Evolutionary conservation across 2,329 filamentous ascomycete species (phyloP).

Genomic region (Epichloe hybrida): DNA sequence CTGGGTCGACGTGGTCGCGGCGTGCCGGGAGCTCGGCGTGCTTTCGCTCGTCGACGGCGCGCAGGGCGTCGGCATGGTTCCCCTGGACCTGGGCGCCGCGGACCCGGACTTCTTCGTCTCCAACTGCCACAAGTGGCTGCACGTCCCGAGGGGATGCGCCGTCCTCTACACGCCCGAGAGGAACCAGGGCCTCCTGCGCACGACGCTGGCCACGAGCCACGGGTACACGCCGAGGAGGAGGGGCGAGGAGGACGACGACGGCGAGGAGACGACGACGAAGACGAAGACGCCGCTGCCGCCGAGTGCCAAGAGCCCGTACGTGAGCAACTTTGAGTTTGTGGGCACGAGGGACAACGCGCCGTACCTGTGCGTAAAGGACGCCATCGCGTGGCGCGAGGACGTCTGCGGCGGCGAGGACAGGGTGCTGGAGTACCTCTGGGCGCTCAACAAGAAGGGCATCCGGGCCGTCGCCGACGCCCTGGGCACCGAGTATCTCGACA

Average conservation of each 20-base stretch:
- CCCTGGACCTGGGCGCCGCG: conserved; percentile 49
- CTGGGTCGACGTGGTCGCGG: conserved; percentile 51
- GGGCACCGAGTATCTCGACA: conserved; percentile 60
- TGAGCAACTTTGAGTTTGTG: conserved; percentile 60
- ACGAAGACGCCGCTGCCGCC: conserved; percentile 27
- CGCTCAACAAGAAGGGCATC: conserved; percentile 51
- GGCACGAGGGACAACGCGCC: conserved; percentile 63
- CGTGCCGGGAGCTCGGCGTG: conserved; percentile 54
- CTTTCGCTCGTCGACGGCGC: conserved; percentile 72
- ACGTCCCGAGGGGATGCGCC: conserved; percentile 65
- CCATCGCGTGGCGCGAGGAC: conserved; percentile 55
- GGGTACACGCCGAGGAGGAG: conserved; percentile 46
- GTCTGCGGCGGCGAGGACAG: conserved; percentile 60
- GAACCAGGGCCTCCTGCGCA: conserved; percentile 63
- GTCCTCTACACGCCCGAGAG: conserved; percentile 64
- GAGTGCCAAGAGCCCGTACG: conserved; percentile 42
- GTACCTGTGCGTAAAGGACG: conserved; percentile 58
- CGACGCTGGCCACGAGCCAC: conserved; percentile 67
- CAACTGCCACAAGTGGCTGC: conserved; percentile 89
- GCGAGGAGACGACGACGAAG: background rate
- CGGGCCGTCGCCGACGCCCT: conserved; percentile 45
- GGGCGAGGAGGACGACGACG: too few species aligned
- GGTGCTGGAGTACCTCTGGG: conserved; percentile 50
- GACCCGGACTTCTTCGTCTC: conserved; percentile 77
- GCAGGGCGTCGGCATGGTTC: conserved; percentile 70